Base-by-base conservation (phyloP, 768 basidiomycete genomes). In the Psilocybe sp. region DNA sequence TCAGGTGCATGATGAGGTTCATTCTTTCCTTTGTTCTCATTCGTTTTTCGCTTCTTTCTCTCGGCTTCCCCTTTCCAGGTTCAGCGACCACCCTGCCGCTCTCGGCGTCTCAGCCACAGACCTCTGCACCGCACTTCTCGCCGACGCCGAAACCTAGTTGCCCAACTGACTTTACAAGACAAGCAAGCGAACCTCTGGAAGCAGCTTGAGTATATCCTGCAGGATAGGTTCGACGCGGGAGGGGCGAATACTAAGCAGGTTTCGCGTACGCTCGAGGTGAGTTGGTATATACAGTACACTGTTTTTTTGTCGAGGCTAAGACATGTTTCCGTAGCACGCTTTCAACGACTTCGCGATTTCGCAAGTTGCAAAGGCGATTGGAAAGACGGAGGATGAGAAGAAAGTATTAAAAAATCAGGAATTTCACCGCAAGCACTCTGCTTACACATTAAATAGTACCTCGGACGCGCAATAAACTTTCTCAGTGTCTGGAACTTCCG, bases 1-100 rank as follows among this genome's bases (percentile, higher is more conserved):
- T 55, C 97, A 99, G 67, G 96, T 99, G 40, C 89, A 98, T 63
- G 94, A 98, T 61, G 92, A 96, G 74, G 94, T 86, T n/a, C n/a
- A n/a, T n/a, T n/a, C n/a, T n/a, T n/a, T n/a, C n/a, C n/a, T n/a
- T n/a, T n/a, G n/a, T n/a, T n/a, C n/a, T n/a, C n/a, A n/a, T n/a
- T n/a, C n/a, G n/a, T n/a, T n/a, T n/a, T n/a, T n/a, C n/a, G n/a
- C n/a, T n/a, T n/a, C n/a, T n/a, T n/a, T n/a, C n/a, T n/a, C n/a
- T n/a, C n/a, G n/a, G n/a, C n/a, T n/a, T n/a, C n/a, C 14, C 40
- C 45, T 18, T 5, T 13, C 4, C 33, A 84, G 82, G 59, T 85
- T 76, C 65, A 65, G 72, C 36, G 64, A 79, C 3, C 73, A 82
- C 39, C 76, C 79, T 13, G 61, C 66, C 2, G 62, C 68, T 6